Evolutionary conservation across 257 asterid genomes (phyloP).

Genomic region (Solanum tarapatanum): DNA sequence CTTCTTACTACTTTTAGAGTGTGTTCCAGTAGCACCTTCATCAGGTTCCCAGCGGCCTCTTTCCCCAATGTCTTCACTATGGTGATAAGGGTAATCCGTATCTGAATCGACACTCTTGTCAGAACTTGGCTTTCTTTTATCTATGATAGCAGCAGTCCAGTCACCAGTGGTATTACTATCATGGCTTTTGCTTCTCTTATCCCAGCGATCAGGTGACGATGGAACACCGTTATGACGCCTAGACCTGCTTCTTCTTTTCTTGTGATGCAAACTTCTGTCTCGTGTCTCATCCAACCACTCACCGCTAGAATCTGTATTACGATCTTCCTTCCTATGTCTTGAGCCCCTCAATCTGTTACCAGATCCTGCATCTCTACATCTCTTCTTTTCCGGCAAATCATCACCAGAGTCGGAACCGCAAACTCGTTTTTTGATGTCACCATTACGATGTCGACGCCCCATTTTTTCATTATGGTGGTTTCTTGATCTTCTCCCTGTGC

Average conservation of each 20-base stretch:
- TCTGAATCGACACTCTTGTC: slow-evolving; percentile 10
- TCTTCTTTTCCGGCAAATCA: slow-evolving; percentile 12
- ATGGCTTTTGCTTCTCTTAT: slow-evolving; percentile 10
- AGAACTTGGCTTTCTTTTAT: slow-evolving; percentile 15
- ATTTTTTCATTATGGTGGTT: not conserved
- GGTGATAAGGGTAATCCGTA: not conserved
- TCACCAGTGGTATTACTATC: slow-evolving; percentile 13
- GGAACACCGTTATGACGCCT: slow-evolving; percentile 7
- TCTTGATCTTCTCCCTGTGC: slow-evolving; percentile 20
- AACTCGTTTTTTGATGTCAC: slow-evolving; percentile 2
- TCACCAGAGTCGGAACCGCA: slow-evolving; percentile 2
- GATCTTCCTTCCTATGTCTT: slow-evolving; percentile 8
- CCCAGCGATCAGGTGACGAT: slow-evolving; percentile 26
- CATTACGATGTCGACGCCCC: slow-evolving; percentile 11
- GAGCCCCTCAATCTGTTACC: slow-evolving; percentile 16
- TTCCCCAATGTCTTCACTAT: slow-evolving; percentile 12
- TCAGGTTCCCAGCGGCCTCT: slow-evolving; percentile 61
- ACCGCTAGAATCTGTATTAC: slow-evolving; percentile 10
- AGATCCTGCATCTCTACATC: slow-evolving; percentile 7
- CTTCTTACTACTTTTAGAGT: not conserved
- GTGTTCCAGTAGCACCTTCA: slow-evolving; percentile 2
- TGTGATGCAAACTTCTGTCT: not conserved
- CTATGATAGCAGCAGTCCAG: slow-evolving; percentile 18
- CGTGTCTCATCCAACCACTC: slow-evolving; percentile 9
- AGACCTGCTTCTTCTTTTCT: not conserved